Percentiles rank a stretch among this genome's conserved stretches.
Conservation (phyloP, 2,329 filamentous ascomycete genomes). For the Microsporum audouinii region DNA sequence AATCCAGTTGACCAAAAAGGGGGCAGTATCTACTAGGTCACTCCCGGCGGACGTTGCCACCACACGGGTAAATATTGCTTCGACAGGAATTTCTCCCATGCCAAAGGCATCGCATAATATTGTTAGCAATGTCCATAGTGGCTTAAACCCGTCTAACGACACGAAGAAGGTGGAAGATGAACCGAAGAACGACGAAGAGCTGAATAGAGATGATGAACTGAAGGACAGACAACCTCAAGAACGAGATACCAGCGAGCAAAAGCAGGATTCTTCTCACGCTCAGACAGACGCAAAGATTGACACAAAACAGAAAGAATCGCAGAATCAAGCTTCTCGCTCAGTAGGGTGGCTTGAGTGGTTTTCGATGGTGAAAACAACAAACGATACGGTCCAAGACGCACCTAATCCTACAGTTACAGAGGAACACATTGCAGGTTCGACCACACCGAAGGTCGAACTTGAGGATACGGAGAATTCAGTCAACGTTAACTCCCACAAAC, state of each 20-base stretch:
- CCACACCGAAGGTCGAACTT: background rate
- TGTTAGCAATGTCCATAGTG: background rate
- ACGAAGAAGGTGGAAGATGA: background rate
- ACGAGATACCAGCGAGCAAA: background rate
- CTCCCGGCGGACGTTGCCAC: conserved; percentile 36
- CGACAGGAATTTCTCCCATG: conserved; percentile 28
- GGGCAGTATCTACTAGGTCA: conserved; percentile 32
- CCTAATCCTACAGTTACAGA: conserved; percentile 6
- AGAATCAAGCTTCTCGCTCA: conserved; percentile 11
- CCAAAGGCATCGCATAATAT: conserved; percentile 17
- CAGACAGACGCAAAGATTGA: background rate
- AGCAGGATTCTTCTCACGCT: background rate
- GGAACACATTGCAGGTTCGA: background rate
- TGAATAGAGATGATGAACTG: background rate
- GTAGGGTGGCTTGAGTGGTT: conserved; percentile 16
- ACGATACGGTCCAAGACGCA: conserved; percentile 13
- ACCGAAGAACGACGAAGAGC: background rate
- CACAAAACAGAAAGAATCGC: conserved; percentile 4
- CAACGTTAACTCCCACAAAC: background rate
- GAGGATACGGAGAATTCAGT: background rate
- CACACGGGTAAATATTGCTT: conserved; percentile 36
- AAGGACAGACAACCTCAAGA: background rate
- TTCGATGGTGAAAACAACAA: conserved; percentile 9
- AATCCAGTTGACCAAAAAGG: conserved; percentile 28
- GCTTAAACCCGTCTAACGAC: background rate